Base-by-base conservation (phyloP, 345 rosid species). In the Pistacia atlantica region DNA sequence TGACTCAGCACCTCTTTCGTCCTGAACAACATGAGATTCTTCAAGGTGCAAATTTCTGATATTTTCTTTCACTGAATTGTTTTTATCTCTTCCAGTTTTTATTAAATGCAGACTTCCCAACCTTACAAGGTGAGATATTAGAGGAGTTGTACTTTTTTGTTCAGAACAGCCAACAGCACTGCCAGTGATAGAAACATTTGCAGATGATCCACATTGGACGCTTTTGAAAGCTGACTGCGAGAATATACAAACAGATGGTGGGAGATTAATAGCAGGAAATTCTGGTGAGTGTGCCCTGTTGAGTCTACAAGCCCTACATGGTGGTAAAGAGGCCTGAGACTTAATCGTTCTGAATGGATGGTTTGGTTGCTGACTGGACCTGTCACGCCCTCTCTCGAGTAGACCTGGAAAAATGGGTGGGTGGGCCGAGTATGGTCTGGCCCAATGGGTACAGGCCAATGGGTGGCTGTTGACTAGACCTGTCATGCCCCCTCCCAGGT, bases 241-340 rank as follows among this genome's bases (percentile, higher is more conserved):
- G 81, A 96, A 85, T 64, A 96, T 88, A 82, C 94, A 92, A 71
- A 91, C 97, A 48, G 97, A 86, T 25, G 91, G 89, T 55, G 97
- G 99, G 84, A 96, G 99, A 88, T 92, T 92, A 74, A 96, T 90
- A 3, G 94, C 93, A 60, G 99, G 98, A 77, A 96, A 81, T 74
- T 90, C 98, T 76, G 98, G 99, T 67, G 93, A 77, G 55, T 80
- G 86, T 69, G 82, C 73, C 60, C 80, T 86, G 80, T 79, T 83
- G 57, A 65, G 76, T 83, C 82, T 82, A 69, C 84, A 89, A 75
- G 84, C 25, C 25, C 25, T 22, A 22, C 25, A 22, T 22, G 25
- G 25, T 22, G 25, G 25, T 22, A 22, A 22, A 22, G 25, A 22
- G 25, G 25, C 25, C 25, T 22, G 25, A 22, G 25, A 22, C 25